Evolutionary conservation across 1,139 yeast species (phyloP).

Genomic region (Suhomyces coccinellae): DNA sequence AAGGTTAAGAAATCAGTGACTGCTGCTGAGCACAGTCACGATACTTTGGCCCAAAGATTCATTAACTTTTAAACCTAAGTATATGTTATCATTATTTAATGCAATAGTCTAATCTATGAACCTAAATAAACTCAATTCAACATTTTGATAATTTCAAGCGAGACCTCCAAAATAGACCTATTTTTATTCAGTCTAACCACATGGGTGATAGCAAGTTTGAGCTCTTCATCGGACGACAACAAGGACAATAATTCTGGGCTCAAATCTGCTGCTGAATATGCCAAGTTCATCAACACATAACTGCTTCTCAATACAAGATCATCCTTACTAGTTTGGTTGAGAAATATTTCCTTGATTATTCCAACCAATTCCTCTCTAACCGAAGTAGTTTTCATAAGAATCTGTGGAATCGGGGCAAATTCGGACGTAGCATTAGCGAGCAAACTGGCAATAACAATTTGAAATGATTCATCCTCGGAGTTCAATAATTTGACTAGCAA

Average conservation of each 20-base stretch:
- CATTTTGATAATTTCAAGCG: constrained; percentile 24
- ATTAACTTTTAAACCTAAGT: constrained; percentile 28
- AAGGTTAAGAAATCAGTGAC: constrained; percentile 33
- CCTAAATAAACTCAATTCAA: constrained; percentile 5
- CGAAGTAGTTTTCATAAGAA: constrained; percentile 27
- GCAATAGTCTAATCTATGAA: background rate
- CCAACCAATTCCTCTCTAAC: constrained; percentile 28
- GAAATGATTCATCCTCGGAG: constrained; percentile 38
- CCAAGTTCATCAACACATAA: constrained; percentile 35
- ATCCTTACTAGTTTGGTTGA: constrained; percentile 27
- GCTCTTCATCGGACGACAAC: constrained; percentile 16
- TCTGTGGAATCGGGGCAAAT: constrained; percentile 43
- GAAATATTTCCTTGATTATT: constrained; percentile 27
- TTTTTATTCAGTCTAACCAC: constrained; percentile 18
- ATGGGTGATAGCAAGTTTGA: constrained; percentile 23
- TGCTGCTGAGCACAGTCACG: constrained; percentile 29
- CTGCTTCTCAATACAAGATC: constrained; percentile 39
- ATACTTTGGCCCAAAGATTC: constrained; percentile 42
- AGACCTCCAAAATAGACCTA: constrained; percentile 20
- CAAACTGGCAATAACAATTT: constrained; percentile 44
- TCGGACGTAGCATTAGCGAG: constrained; percentile 53
- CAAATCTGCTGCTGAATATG: constrained; percentile 22
- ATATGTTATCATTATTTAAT: constrained; percentile 14
- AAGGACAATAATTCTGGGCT: constrained; percentile 9
- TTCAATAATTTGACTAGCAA: constrained; percentile 42